Base-by-base conservation (phyloP, 148 eudicot species). In the Chenopodium formosanum region DNA sequence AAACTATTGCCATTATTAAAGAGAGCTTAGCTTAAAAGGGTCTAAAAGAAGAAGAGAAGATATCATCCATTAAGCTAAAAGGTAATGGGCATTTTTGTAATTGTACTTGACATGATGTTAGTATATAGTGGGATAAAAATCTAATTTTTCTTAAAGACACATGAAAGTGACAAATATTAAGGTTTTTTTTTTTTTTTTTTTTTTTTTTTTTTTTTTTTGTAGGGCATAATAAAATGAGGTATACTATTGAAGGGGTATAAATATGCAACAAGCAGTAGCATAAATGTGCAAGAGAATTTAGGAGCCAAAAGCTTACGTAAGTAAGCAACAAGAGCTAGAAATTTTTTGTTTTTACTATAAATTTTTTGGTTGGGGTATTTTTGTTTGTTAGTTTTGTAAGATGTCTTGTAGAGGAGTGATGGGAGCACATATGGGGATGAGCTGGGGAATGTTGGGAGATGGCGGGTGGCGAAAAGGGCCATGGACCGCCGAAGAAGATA, bases 401-500 rank as follows among this genome's bases (percentile, higher is more conserved):
- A 76, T 81, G 84, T 71, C 64, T 44, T 32, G 73, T 70, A 40
- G 27, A 27, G 86, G 65, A 77, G 78, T 86, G 27, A 88, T 89
- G 91, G 89, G 75, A 78, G 80, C 86, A 75, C 81, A 84, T 44
- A 74, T 86, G 84, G 91, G 90, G 46, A 77, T 87, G 85, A 89
- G 92, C 52, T 88, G 94, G 93, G 92, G 91, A 46, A 84, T 83
- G 52, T 70, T 90, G 48, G 90, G 87, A 64, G 90, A 90, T 60
- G 91, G 44, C 9, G 83, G 88, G 46, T 94, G 98, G 98, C 87
- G 97, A 78, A 94, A 94, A 66, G 98, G 98, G 11, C 98, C 98
- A 7, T 94, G 98, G 98, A 94, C 97, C 80, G 81, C 90, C 60
- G 94, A 94, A 73, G 98, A 94, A 91, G 98, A 92, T 77, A 85